Base-by-base conservation (phyloP, 1,284 basidiomycete genomes). In the Vanrija sp. region DNA sequence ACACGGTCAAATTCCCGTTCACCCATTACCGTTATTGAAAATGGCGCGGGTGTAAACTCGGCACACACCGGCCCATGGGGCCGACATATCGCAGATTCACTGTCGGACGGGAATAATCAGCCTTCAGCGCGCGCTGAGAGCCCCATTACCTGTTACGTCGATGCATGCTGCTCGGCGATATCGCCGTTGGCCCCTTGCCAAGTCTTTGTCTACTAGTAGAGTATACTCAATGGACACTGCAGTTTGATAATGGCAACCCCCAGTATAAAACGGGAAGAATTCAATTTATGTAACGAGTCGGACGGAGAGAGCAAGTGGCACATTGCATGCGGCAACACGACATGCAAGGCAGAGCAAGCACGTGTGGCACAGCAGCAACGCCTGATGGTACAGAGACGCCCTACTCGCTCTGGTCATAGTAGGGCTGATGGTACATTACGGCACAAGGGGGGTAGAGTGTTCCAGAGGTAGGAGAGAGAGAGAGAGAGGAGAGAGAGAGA, bases 331-430 rank as follows among this genome's bases (percentile, higher is more conserved):
- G 31, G 15, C 31, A 31, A 14, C 31, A 31, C 4, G 24, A 5
- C 31, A 31, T 31, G 31, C 19, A 19, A 19, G 20, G 19, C 19
- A 18, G 39, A 4, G 16, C 19, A 41, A 20, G 39, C 39, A 20
- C 19, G 19, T 41, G 39, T 41, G 39, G 39, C 20, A 41, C 39
- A 41, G 39, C 39, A n/a, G 19, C 39, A 14, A 19, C n/a, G 39
- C 31, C 24, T 50, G 48, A 39, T 54, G 53, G 53, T 54, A 54
- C 53, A 54, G 25, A 38, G 18, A 22, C 35, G 37, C 37, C 15
- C 41, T 47, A 24, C 45, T 41, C 49, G 53, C 49, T 54, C 53
- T 36, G 23, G 38, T 22, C 24, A 24, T 23, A 42, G 39, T 9
- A 27, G 44, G 19, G 19, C 44, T 44, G 23, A 16, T 16, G 41